Evolutionary conservation across 2,329 filamentous ascomycete species (phyloP).

Genomic region (Hawksworthiomyces lignivorus): DNA sequence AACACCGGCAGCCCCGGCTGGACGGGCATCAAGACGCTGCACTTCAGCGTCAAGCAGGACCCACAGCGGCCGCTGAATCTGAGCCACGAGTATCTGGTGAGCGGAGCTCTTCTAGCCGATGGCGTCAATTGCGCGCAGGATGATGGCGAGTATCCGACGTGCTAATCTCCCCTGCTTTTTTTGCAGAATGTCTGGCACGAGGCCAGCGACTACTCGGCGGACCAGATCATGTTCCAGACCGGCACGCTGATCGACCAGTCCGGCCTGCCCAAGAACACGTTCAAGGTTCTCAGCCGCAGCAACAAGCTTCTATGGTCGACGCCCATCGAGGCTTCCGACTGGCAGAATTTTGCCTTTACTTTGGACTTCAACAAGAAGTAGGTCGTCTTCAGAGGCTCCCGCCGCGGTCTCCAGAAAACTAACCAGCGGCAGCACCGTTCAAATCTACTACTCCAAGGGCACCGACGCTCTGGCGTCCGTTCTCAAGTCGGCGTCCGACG

Average conservation of each 20-base stretch:
- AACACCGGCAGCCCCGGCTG: slow-evolving; percentile 30
- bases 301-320: slow-evolving; percentile 33
- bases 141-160: too few relatives aligned
- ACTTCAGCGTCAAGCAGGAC: slow-evolving; percentile 28
- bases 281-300: slow-evolving; percentile 32
- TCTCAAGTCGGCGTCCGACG: slow-evolving; percentile 35
- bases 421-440: slow-evolving; percentile 36
- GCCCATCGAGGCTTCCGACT: slow-evolving; percentile 35
- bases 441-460: slow-evolving; percentile 48
- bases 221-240: slow-evolving; percentile 31
- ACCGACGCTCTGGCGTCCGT: slow-evolving; percentile 38
- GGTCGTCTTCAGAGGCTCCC: slow-evolving; percentile 14
- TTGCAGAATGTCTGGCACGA: slow-evolving; percentile 28
- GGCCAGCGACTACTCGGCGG: slow-evolving; percentile 27
- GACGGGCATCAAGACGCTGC: slow-evolving; percentile 27
- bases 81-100: slow-evolving; percentile 28
- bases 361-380: slow-evolving; percentile 49
- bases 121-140: too few relatives aligned
- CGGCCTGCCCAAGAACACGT: slow-evolving; percentile 29
- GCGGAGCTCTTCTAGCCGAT: too few relatives aligned
- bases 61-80: slow-evolving; percentile 25
- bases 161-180: too few relatives aligned
- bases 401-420: not conserved
- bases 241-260: slow-evolving; percentile 28
- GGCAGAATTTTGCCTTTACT: slow-evolving; percentile 55